Evolutionary conservation across 1,284 basidiomycete species (phyloP), one percentile per base, ranked within the genome.

Genomic region (Ustilago esculenta): DNA sequence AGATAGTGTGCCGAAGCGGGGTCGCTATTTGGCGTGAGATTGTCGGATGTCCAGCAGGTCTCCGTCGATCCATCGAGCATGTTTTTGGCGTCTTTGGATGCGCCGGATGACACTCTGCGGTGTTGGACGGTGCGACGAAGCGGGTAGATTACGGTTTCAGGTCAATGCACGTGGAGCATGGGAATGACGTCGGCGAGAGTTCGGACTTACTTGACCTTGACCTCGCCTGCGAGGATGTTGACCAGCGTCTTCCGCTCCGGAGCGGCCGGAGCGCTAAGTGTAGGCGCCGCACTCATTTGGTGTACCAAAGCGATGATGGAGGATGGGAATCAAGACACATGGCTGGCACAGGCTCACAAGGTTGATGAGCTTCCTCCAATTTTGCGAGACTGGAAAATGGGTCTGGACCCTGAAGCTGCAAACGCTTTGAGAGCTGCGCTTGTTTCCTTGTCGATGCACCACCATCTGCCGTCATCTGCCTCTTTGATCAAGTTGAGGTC

Each of bases 31-130:
- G 68, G 63, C 8, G 63, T 17, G 11, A 61, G 49, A n/a, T 63
- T 58, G 32, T 66, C 71, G 6, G 61, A 65, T 18, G 60, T 66
- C 71, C 71, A 73, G 39, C 66, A 70, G 14, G 71, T 66, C 51
- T 73, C 71, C 18, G 46, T 8, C 4, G 52, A 56, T 5, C 51
- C 71, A 41, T 61, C 56, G 29, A 73, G 66, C 24, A 73, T 48
- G 39, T 41, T 57, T 34, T 63, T 69, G n/a, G 37, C 66, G 21
- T 61, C 57, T 34, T 70, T 73, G 2, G 60, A 60, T 11, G 60
- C 20, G 9, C 71, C 71, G 12, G 66, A 70, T 12, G 66, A 70
- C 7, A 60, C 66, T 40, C 60, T 67, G 41, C n/a, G 12, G 35
- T 17, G 0, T 33, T 8, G 3, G 9, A 29, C 15, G 5, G 27